A percentile compares a stretch with the other conserved stretches of the same genome.
Conservation (phyloP, 805 yeast genomes). For the Wickerhamiella bombiphila region DNA sequence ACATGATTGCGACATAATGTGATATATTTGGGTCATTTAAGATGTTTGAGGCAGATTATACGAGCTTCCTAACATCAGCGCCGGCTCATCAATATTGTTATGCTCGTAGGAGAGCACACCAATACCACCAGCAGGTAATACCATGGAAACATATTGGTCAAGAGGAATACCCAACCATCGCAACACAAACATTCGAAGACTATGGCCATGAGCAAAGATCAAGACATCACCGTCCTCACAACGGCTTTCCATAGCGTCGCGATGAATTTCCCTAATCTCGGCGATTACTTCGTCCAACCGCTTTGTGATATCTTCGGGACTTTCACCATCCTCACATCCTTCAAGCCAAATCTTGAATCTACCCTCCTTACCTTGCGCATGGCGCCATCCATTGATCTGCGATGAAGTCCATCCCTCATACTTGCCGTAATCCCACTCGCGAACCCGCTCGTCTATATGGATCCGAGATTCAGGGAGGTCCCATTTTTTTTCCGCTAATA, state of each 20-base stretch:
- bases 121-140: conserved; percentile 90
- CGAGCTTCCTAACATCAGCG: conserved; percentile 45
- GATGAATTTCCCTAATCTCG: conserved; percentile 39
- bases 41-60: conserved; percentile 1
- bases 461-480: conserved; percentile 14
- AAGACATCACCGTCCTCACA: conserved; percentile 54
- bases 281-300: conserved; percentile 61
- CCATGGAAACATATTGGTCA: conserved; percentile 55
- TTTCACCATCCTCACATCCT: conserved; percentile 89
- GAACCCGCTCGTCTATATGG: conserved; percentile 38
- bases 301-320: conserved; percentile 44
- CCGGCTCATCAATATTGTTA: conserved; percentile 72
- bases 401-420: conserved; percentile 72
- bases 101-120: conserved; percentile 88
- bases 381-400: conserved; percentile 37
- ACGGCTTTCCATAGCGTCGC: conserved; percentile 19
- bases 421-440: conserved; percentile 96
- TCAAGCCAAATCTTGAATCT: conserved; percentile 67
- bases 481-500: conserved; percentile 36
- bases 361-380: conserved; percentile 8
- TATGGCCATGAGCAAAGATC: conserved; percentile 88
- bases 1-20: too few species aligned
- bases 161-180: conserved; percentile 65
- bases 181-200: conserved; percentile 75
- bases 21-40: too few species aligned